Base-by-base conservation (phyloP, 2,329 filamentous ascomycete genomes). In the Davidsoniella australis region DNA sequence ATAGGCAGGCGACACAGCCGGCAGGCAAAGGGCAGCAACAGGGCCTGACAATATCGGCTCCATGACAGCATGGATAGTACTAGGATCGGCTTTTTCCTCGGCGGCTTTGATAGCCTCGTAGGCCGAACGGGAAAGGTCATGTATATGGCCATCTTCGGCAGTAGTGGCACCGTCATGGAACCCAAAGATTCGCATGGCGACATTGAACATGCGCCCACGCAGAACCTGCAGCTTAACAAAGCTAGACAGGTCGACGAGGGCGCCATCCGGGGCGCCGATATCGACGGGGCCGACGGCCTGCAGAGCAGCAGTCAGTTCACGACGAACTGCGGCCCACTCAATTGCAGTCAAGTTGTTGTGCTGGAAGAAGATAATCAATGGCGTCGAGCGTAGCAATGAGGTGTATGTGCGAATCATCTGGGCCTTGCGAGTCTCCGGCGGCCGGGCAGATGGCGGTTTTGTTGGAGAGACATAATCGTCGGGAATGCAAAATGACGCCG, bases 331-430 rank as follows among this genome's bases (percentile, higher is more conserved):
- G 12, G 67, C 62, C 62, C 68, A 69, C 56, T 89, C 84, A 10
- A 75, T 70, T 2, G 86, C 80, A 2, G 76, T 76, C 51, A 84
- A 67, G 59, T 80, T 78, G 67, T 77, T 77, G 67, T 80, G 68
- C 58, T 81, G 68, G 70, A 95, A 93, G 59, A 95, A 73, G 52
- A 95, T 74, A 57, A 94, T 80, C 54, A 95, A 66, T 39, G 88
- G 87, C 9, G 85, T 82, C 18, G 86, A 86, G 53, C 85, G 85
- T 52, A 95, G 76, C 54, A 94, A 70, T 43, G 88, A 91, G 47
- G 88, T 85, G 66, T 95, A 95, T 58, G 83, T 78, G 51, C 88
- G 79, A 52, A 79, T 72, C 53, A 96, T 73, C 66, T 98, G 91
- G 14, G 87, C 82, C 68, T 96, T 94, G 62, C 89, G 82, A 59